These are phyloP conservation scores for Aspergillus sp. DNA, from an alignment of 2,329 filamentous ascomycete species.

Conservation along the genomic window DNA sequence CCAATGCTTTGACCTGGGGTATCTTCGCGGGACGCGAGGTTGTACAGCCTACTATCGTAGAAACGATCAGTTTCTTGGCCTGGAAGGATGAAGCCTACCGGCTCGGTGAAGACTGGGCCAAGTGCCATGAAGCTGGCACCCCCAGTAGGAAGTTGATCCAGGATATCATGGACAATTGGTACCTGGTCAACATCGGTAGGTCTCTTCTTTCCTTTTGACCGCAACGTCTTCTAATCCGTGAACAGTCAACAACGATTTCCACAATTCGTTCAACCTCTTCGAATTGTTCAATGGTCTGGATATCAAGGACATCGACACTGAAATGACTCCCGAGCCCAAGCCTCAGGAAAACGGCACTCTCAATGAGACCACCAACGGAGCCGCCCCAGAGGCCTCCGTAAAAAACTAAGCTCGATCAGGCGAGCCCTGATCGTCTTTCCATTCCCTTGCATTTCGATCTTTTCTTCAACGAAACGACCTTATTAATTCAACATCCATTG, in stretches of 20 bases:
- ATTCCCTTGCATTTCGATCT: neutral
- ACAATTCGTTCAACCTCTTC: constrained; percentile 77
- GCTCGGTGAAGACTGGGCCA: constrained; percentile 89
- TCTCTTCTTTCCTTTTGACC: constrained; percentile 12
- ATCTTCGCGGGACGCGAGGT: constrained; percentile 99
- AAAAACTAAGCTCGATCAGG: constrained; percentile 22
- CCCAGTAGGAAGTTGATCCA: constrained; percentile 79
- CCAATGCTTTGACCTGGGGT: constrained; percentile 99
- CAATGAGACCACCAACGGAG: constrained; percentile 19
- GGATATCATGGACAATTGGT: constrained; percentile 84
- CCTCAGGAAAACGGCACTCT: constrained; percentile 21
- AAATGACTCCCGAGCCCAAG: constrained; percentile 23
- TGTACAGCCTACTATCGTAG: constrained; percentile 99
- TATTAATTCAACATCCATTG: constrained; percentile 36
- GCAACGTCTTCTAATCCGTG: constrained; percentile 20
- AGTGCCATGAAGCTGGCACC: constrained; percentile 76
- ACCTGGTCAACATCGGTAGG: constrained; percentile 90
- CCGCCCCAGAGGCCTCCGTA: constrained; percentile 9
- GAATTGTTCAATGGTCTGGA: constrained; percentile 75
- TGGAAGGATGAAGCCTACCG: constrained; percentile 99
- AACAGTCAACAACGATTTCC: constrained; percentile 95
- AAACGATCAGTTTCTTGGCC: constrained; percentile 93
- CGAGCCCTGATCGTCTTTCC: constrained; percentile 1
- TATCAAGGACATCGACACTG: constrained; percentile 37
- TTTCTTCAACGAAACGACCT: constrained; percentile 15